Base-by-base conservation (phyloP, 441 rosid genomes). In the Theobroma grandiflorum region DNA sequence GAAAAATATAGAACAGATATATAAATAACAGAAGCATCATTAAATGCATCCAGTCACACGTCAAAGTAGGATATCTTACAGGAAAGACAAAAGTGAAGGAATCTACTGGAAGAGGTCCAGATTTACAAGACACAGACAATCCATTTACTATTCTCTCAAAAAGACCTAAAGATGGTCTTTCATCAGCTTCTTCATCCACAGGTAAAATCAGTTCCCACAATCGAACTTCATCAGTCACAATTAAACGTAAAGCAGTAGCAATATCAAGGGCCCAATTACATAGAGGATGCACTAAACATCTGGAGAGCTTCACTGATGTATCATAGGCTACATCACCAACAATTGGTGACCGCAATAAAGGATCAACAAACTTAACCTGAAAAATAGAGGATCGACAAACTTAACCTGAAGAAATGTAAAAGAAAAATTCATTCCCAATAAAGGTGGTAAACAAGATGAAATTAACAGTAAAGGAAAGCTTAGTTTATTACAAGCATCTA, bases 251-350 rank as follows among this genome's bases (percentile, higher is more conserved):
- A 86, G 99, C 98, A 89, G 98, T 92, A 80, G 99, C 96, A 84
- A 96, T 92, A 80, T 97, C 99, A 53, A 90, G 88, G 78, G 97
- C 99, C 99, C 99, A 96, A 83, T 93, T 91, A 85, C 98, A 93
- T 53, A 95, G 90, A 45, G 99, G 99, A 74, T 88, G 69, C 68
- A 91, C 97, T 8, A 93, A 91, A 85, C 99, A 97, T 84, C 85
- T 88, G 74, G 98, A 85, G 16, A 97, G 94, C 88, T 92, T 95
- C 89, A 94, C 98, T 89, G 93, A 82, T 84, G 94, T 90, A 78
- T 93, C 96, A 82, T 86, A 96, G 68, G 99, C 98, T 78, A 86
- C 91, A 83, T 86, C 95, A 83, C 95, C 79, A 68, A 96, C 95
- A 67, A 97, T 88, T 65, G 92, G 94, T 55, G 99, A 97, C 76